A percentile compares a stretch with the other conserved stretches of the same genome.
These are phyloP conservation scores for Besnoitia besnoiti DNA, from an alignment of 169 alveolate species.

Conservation along the genomic window DNA sequence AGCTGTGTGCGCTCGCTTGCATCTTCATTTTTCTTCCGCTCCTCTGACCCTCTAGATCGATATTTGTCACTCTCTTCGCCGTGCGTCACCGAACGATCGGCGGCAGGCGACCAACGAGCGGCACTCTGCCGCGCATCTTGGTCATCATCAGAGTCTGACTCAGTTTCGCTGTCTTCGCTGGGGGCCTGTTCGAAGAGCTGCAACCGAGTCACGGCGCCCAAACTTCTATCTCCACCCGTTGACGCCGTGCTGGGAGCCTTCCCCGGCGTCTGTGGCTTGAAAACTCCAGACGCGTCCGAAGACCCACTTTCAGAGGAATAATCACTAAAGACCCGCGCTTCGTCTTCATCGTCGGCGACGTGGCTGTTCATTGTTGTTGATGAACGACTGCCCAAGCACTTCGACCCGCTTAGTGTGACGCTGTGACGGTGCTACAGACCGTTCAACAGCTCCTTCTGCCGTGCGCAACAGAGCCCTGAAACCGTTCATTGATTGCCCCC, in stretches of 20 bases:
- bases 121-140: neutral
- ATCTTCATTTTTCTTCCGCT: neutral
- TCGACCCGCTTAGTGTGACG: too few relatives aligned
- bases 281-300: neutral
- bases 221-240: neutral
- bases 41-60: neutral
- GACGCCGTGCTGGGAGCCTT: neutral
- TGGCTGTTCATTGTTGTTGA: neutral
- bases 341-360: neutral
- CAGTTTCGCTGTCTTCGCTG: neutral
- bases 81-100: neutral
- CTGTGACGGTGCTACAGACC: too few relatives aligned
- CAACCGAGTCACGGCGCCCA: neutral
- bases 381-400: too few relatives aligned
- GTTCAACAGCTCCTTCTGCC: too few relatives aligned
- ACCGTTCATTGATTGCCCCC: too few relatives aligned
- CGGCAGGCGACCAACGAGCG: neutral
- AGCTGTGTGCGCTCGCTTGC: neutral
- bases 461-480: too few relatives aligned
- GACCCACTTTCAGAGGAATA: neutral
- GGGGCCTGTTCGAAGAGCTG: neutral
- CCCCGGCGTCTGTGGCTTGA: neutral
- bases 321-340: neutral
- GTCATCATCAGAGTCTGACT: neutral
- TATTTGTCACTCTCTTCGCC: neutral